Base-by-base conservation (phyloP, 164 flowering plant genomes). In the Hamamelis virginiana region DNA sequence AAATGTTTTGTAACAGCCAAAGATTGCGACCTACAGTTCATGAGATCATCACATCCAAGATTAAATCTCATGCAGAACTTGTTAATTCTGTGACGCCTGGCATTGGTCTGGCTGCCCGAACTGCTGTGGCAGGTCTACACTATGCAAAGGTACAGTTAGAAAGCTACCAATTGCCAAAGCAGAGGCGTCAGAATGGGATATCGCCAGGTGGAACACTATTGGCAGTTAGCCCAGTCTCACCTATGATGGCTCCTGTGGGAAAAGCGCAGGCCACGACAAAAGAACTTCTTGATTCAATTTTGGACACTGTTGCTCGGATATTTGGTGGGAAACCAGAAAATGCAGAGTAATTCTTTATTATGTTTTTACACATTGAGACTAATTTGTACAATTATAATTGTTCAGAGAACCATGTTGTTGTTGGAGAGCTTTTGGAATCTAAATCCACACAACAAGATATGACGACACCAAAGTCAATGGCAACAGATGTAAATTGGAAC, bases 191-290 rank as follows among this genome's bases (percentile, higher is more conserved):
- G 72, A 93, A 86, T 81, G 97, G 92, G 67, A 75, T 77, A 71
- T 75, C 80, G 21, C 65, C 82, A 41, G 73, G 84, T 69, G 97
- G 91, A 62, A 75, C 88, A 64, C 69, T 89, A 38, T 70, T 83
- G 74, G 90, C 97, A 25, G 97, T 88, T 50, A 91, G 99, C 82
- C 98, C 99, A 57, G 99, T 96, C 68, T 87, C 98, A 21, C 83
- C 87, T 61, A 86, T 85, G 58, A 93, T 96, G 98, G 90, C 96
- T 73, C 98, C 99, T 50, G 27, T 65, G 33, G 99, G 99, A 71
- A 83, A 86, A 70, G 98, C 97, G 33, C 99, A 96, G 80, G 78
- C 80, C 76, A 82, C 93, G 51, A 83, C 97, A n/a, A 86, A 75
- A 77, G 94, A 93, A 76, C 91, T 96, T 76, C 94, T 96, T 63